Evolutionary conservation across 1,139 yeast species (phyloP).

Genomic region (Candida neerlandica): DNA sequence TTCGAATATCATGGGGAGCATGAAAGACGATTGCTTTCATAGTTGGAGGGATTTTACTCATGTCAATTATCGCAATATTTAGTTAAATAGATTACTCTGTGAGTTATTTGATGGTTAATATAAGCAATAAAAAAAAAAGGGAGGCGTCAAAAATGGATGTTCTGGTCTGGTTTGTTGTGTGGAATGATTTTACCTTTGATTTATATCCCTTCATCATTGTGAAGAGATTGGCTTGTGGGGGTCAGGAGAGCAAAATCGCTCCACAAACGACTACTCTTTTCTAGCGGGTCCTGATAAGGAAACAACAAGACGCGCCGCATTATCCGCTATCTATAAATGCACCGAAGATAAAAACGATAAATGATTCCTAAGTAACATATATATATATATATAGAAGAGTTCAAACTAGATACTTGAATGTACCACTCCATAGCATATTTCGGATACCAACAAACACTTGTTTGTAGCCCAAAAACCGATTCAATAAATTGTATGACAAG

Average conservation of each 20-base stretch:
- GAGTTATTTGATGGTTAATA: no score
- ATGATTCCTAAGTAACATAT: background rate
- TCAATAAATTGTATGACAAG: slow-evolving; percentile 14
- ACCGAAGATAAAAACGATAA: no score
- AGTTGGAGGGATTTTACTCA: slow-evolving; percentile 16
- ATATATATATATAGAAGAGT: background rate
- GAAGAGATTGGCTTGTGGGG: background rate
- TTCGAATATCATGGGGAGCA: slow-evolving; percentile 49
- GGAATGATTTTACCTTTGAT: background rate
- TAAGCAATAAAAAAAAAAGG: background rate
- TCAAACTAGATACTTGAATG: slow-evolving; percentile 12
- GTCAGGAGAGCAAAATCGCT: background rate
- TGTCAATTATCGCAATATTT: background rate
- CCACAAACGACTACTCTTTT: background rate
- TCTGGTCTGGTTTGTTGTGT: background rate
- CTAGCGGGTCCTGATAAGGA: background rate
- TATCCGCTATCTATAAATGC: background rate
- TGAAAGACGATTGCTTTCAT: slow-evolving; percentile 64
- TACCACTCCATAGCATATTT: slow-evolving; percentile 11
- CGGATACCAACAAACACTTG: slow-evolving; percentile 12
- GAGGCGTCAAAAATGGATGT: no score
- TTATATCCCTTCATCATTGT: no score
- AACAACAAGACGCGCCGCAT: background rate
- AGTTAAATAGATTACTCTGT: no score
- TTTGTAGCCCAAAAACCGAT: slow-evolving; percentile 12